phyloP scores from a whole-genome alignment of 2,329 filamentous ascomycete genomes.

The Dryadomyces quercivorus region DNA sequence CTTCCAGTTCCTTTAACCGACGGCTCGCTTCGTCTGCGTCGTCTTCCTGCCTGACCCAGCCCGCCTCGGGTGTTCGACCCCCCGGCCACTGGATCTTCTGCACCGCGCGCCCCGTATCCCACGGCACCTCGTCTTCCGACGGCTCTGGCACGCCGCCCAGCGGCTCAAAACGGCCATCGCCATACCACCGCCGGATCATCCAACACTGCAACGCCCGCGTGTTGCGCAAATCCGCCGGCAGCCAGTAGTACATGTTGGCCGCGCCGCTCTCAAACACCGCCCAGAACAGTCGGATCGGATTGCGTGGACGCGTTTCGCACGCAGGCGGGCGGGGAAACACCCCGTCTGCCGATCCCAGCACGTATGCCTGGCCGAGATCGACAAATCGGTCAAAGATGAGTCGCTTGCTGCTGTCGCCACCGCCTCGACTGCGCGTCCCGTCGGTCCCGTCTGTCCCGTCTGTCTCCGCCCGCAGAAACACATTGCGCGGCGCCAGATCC shows the following conservation, averaged over 20 bases:
- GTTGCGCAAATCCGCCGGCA: constrained; percentile 7
- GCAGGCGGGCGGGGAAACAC: neutral
- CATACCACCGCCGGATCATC: constrained; percentile 11
- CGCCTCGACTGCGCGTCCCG: too few species aligned
- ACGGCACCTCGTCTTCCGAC: neutral
- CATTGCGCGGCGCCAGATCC: constrained; percentile 11
- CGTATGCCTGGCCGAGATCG: constrained; percentile 9
- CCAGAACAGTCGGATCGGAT: constrained; percentile 11
- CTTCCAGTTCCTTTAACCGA: too few species aligned
- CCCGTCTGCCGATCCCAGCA: constrained; percentile 5
- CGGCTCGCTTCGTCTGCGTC: too few species aligned
- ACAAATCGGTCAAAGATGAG: constrained; percentile 8
- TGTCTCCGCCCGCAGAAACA: constrained; percentile 5
- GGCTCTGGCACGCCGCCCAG: constrained; percentile 5
- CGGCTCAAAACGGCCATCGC: constrained; percentile 9
- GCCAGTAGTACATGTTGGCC: constrained; percentile 11
- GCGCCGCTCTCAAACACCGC: constrained; percentile 9
- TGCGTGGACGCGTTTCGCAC: constrained; percentile 7
- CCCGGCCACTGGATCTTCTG: neutral
- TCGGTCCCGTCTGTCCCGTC: neutral
- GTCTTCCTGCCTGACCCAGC: too few species aligned
- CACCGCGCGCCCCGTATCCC: constrained; percentile 1
- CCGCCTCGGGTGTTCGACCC: neutral
- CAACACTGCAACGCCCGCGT: constrained; percentile 7
- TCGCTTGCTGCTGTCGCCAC: neutral